Conservation (phyloP, 495 filamentous ascomycete species). For the Penicillium roqueforti region DNA sequence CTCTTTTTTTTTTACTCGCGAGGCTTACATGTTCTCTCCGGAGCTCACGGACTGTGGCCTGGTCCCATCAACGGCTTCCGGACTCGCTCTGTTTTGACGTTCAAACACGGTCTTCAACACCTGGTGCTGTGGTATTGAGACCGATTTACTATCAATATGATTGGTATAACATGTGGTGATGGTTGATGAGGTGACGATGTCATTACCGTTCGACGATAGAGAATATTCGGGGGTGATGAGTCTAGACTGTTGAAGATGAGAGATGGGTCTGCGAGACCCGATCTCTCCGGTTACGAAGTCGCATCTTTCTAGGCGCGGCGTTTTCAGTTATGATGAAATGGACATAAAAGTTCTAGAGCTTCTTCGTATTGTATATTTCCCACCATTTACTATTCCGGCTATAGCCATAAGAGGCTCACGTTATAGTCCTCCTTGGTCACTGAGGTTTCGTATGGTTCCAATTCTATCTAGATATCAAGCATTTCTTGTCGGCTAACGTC, state of each 20-base stretch:
- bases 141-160: background rate
- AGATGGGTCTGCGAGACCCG: constrained; percentile 9
- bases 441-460: no score
- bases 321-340: constrained; percentile 40
- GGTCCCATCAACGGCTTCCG: constrained; percentile 4
- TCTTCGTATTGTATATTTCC: constrained; percentile 4
- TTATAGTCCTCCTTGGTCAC: no score
- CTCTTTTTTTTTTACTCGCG: constrained; percentile 15
- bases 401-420: background rate
- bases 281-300: constrained; percentile 28
- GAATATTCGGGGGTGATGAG: constrained; percentile 5
- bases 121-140: background rate
- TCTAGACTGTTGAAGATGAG: constrained; percentile 17
- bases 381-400: background rate
- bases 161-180: constrained; percentile 2
- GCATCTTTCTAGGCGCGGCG: constrained; percentile 29
- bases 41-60: constrained; percentile 1
- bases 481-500: no score
- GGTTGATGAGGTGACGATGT: background rate
- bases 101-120: background rate
- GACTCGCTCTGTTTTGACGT: constrained; percentile 3
- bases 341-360: constrained; percentile 33
- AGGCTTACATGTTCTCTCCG: constrained; percentile 6
- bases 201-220: background rate
- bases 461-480: no score